Base-by-base conservation (phyloP, 73 alveolate species). In the Paraurostyla sp. region DNA sequence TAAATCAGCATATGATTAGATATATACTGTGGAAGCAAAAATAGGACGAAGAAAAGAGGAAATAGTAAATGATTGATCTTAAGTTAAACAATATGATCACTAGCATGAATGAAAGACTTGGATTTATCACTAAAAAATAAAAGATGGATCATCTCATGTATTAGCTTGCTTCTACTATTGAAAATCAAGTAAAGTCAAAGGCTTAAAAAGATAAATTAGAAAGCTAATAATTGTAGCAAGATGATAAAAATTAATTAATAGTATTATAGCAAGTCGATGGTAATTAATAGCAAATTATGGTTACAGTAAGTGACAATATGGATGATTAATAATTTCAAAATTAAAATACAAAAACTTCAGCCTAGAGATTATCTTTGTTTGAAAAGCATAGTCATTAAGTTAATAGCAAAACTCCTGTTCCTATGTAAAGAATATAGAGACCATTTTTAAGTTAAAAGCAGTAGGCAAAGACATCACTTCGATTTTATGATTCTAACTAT, bases 111-210 rank as follows among this genome's bases (percentile, higher is more conserved):
- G 87, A 73, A 30, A 45, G 87, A 73, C 27, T 73, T 6, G 87
- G 87, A 0, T 73, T 73, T 36, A 57, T 73, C 0, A 73, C 73
- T 33, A 73, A 73, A 35, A 73, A 73, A 50, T 33, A 73, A 50
- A 73, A 73, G 35, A 50, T 73, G 68, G 71, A 73, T 33, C 87
- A 73, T 73, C 20, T 45, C 30, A 48, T 73, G 87, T 20, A 73
- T 73, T 13, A 50, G 42, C 27, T 73, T 43, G 87, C 87, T 15
- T 43, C 68, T 15, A 50, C 43, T 7, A 48, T 48, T n/a, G 87
- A 73, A 18, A 73, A 73, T 16, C 41, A 27, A 73, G 68, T 48
- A 7, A 73, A 73, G 58, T 3, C 27, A 7, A 73, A 73, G 58
- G 11, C 27, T 25, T 36, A 6, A 20, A 42, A 73, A 11, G 30